These are phyloP conservation scores for Domatiomyces catenatus DNA, from an alignment of 2,329 filamentous ascomycete species.

Conservation along the genomic window DNA sequence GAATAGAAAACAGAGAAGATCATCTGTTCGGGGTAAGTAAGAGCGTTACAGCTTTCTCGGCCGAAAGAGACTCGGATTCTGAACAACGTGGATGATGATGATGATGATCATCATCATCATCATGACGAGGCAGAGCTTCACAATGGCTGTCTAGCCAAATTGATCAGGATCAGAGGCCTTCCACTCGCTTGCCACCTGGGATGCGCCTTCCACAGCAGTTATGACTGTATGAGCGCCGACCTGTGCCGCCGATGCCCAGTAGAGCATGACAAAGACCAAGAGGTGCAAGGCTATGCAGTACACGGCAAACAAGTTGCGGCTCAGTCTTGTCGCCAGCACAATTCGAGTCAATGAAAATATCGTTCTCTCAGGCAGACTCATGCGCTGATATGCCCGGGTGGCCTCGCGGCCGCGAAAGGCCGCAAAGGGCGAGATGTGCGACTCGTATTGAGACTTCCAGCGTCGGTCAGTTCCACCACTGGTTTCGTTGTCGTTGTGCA, in stretches of 20 bases:
- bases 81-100: too few relatives aligned
- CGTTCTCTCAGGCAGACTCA: constrained; percentile 79
- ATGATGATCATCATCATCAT: too few relatives aligned
- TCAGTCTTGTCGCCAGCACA: constrained; percentile 76
- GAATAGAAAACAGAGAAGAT: too few relatives aligned
- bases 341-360: constrained; percentile 84
- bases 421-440: constrained; percentile 87
- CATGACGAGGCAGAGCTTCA: too few relatives aligned
- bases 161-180: background rate
- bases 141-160: background rate
- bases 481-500: constrained; percentile 44
- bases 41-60: too few relatives aligned
- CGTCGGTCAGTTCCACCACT: constrained; percentile 60
- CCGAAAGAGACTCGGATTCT: too few relatives aligned
- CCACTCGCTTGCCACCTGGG: background rate
- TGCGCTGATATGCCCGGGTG: constrained; percentile 74
- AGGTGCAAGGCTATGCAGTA: constrained; percentile 85
- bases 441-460: constrained; percentile 86
- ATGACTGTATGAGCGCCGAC: constrained; percentile 47
- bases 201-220: constrained; percentile 27
- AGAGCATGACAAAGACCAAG: constrained; percentile 72
- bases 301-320: constrained; percentile 80
- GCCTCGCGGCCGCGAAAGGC: constrained; percentile 91
- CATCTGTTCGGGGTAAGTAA: too few relatives aligned
- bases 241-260: constrained; percentile 60